A percentile compares a stretch with the other conserved stretches of the same genome.
Conservation (phyloP, 345 rosid species). For the Lepidium sativum region DNA sequence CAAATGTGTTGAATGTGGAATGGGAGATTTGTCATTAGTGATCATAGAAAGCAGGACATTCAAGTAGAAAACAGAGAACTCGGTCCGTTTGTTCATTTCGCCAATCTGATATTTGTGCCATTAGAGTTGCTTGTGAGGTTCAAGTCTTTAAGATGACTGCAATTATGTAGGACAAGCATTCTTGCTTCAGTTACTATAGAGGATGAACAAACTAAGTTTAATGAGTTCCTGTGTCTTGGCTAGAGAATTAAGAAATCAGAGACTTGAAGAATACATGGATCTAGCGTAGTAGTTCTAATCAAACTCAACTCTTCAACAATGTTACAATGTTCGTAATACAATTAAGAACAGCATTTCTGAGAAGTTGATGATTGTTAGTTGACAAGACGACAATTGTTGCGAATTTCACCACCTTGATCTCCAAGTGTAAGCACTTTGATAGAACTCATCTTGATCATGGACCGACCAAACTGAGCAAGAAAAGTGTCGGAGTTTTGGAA, state of each 20-base stretch:
- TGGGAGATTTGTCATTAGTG: background rate
- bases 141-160: background rate
- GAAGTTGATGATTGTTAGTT: conserved; percentile 15
- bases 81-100: too few species aligned
- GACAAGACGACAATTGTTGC: conserved; percentile 34
- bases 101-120: too few species aligned
- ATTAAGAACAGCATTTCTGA: background rate
- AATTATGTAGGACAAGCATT: background rate
- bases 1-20: background rate
- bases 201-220: background rate
- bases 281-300: too few species aligned
- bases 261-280: background rate
- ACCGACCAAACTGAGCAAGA: conserved; percentile 36
- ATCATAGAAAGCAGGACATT: background rate
- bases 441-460: conserved; percentile 49
- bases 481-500: conserved; percentile 25
- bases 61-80: background rate
- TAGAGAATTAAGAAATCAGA: background rate
- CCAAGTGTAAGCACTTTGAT: conserved; percentile 32
- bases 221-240: background rate
- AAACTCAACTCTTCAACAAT: background rate
- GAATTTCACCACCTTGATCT: conserved; percentile 47
- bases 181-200: background rate
- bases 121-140: background rate
- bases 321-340: background rate